A percentile compares a stretch with the other conserved stretches of the same genome.
phyloP scores from a whole-genome alignment of 2,329 filamentous ascomycete species.

The Decorospora gaudefroyi region DNA sequence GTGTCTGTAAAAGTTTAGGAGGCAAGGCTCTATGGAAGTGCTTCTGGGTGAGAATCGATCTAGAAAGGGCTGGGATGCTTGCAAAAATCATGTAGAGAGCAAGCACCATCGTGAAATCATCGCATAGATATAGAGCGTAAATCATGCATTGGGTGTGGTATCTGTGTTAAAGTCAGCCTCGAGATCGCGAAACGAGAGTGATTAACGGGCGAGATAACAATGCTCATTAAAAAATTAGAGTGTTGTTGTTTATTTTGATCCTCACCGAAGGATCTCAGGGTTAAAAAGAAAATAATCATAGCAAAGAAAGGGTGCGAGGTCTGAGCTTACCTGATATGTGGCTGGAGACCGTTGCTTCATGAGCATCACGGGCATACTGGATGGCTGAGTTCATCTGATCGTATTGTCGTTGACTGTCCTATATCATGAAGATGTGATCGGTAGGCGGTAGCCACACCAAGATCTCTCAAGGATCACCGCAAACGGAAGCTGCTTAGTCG shows the following conservation, averaged over 20 bases:
- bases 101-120: no score
- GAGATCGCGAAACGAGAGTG: slow-evolving; percentile 1
- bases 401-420: slow-evolving; percentile 42
- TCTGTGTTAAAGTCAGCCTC: slow-evolving; percentile 33
- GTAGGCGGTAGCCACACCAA: slow-evolving; percentile 22
- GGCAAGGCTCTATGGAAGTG: slow-evolving; percentile 61
- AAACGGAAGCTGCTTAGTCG: slow-evolving; percentile 50
- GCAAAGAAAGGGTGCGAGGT: slow-evolving; percentile 36
- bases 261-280: slow-evolving; percentile 62
- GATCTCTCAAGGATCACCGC: slow-evolving; percentile 29
- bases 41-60: slow-evolving; percentile 60
- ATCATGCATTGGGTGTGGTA: slow-evolving; percentile 11
- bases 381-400: slow-evolving; percentile 36
- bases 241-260: slow-evolving; percentile 65
- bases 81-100: slow-evolving; percentile 11
- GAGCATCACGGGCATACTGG: slow-evolving; percentile 34
- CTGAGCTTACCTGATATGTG: slow-evolving; percentile 44
- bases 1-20: slow-evolving; percentile 65
- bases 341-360: slow-evolving; percentile 15
- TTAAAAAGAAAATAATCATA: slow-evolving; percentile 71
- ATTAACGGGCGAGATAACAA: slow-evolving; percentile 7
- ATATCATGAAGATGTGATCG: slow-evolving; percentile 38
- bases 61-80: slow-evolving; percentile 35
- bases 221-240: slow-evolving; percentile 74
- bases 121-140: slow-evolving; percentile 7